Conservation (phyloP, 2,329 filamentous ascomycete species). For the Elsinoe necatrix region DNA sequence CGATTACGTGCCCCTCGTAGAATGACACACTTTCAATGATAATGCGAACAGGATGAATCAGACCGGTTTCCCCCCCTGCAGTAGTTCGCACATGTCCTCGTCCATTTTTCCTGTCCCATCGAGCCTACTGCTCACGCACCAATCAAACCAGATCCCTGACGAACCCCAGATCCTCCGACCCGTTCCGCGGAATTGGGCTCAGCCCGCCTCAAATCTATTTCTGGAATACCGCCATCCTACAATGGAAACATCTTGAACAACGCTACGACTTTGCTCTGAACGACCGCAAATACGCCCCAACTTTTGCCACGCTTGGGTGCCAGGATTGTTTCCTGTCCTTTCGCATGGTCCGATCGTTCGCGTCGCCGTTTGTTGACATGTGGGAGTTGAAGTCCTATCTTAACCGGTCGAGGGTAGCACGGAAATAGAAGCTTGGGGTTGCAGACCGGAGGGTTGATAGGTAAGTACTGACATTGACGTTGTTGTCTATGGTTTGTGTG, state of each 20-base stretch:
- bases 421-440: not conserved
- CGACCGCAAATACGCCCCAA: not conserved
- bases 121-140: not conserved
- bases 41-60: no score
- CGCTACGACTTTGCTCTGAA: not conserved
- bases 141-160: not conserved
- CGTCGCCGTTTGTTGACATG: not conserved
- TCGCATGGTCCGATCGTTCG: not conserved
- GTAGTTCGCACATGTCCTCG: not conserved
- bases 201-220: not conserved
- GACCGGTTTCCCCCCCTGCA: no score
- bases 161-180: not conserved
- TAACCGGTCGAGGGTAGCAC: not conserved
- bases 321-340: not conserved
- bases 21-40: not conserved
- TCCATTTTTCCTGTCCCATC: not conserved
- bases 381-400: not conserved
- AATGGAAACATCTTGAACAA: not conserved
- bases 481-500: no score
- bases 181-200: not conserved
- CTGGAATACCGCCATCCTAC: not conserved
- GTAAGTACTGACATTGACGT: no score
- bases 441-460: no score
- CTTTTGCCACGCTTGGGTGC: not conserved
- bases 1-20: not conserved